phyloP scores from a whole-genome alignment of 192 early-diverging fungal species.

The Kappamyces sp. region DNA sequence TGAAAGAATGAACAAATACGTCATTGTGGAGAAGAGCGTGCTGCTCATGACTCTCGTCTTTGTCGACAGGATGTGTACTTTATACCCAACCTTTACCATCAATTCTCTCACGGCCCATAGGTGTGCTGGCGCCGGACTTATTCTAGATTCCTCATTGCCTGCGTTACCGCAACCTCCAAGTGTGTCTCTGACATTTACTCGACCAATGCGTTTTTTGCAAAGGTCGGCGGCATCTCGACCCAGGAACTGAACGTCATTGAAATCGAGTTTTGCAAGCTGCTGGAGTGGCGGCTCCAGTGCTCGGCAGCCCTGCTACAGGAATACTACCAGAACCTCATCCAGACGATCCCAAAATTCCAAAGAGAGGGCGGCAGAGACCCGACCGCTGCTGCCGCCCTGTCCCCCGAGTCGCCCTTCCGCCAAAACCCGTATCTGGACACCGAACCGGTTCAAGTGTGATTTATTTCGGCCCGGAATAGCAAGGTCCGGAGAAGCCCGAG shows the following conservation, averaged over 20 bases:
- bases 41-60: constrained; percentile 86
- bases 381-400: too few relatives aligned
- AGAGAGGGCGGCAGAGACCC: too few relatives aligned
- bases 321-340: constrained; percentile 6
- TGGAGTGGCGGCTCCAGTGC: constrained; percentile 7
- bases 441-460: too few relatives aligned
- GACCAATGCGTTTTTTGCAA: constrained; percentile 92
- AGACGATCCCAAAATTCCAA: too few relatives aligned
- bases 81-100: constrained; percentile 75
- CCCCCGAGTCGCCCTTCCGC: too few relatives aligned
- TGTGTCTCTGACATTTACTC: constrained; percentile 87
- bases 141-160: constrained; percentile 79
- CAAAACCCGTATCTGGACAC: too few relatives aligned
- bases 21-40: constrained; percentile 81
- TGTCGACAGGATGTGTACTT: constrained; percentile 76
- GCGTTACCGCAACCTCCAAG: constrained; percentile 80
- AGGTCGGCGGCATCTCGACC: constrained; percentile 88
- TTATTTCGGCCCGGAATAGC: too few relatives aligned
- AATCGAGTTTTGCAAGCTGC: constrained; percentile 60
- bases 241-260: constrained; percentile 91
- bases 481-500: too few relatives aligned
- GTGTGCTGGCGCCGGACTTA: background rate
- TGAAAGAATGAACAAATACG: constrained; percentile 84
- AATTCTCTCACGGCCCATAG: constrained; percentile 22
- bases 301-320: constrained; percentile 3